These are phyloP conservation scores for Glebionis coronaria DNA, from an alignment of 129 eudicot genomes.

Conservation along the genomic window DNA sequence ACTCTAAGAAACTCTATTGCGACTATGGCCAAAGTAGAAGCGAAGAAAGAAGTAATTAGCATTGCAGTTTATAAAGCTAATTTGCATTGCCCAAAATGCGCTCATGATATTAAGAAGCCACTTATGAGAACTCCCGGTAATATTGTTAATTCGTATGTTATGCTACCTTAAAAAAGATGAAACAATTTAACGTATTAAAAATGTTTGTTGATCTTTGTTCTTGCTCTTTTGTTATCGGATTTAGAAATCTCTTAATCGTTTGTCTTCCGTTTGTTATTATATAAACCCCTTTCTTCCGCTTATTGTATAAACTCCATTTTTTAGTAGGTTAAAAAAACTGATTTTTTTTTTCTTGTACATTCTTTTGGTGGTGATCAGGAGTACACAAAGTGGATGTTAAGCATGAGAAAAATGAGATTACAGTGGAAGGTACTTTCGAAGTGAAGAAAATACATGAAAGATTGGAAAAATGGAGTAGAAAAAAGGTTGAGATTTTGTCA, in stretches of 20 bases:
- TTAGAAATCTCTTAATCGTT: too few relatives aligned
- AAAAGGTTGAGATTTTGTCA: conserved; percentile 62
- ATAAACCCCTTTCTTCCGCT: too few relatives aligned
- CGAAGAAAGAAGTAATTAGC: conserved; percentile 54
- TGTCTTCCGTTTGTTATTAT: too few relatives aligned
- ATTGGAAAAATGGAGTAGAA: conserved; percentile 80
- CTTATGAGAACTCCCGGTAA: conserved; percentile 73
- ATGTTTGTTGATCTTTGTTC: neutral
- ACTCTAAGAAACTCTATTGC: conserved; percentile 2
- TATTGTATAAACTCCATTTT: too few relatives aligned
- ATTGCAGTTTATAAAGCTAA: conserved; percentile 70
- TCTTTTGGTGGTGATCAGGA: conserved; percentile 38
- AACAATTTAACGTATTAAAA: neutral
- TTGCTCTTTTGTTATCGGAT: too few relatives aligned
- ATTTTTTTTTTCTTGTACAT: neutral
- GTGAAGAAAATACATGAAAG: conserved; percentile 72
- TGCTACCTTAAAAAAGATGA: neutral
- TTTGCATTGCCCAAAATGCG: conserved; percentile 95
- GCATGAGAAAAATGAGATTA: conserved; percentile 70
- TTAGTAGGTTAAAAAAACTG: too few relatives aligned
- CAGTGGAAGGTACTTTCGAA: conserved; percentile 73
- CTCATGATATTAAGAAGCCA: conserved; percentile 68
- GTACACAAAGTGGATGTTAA: conserved; percentile 72
- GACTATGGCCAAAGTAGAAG: conserved; percentile 30
- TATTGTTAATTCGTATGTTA: neutral